phyloP scores from a whole-genome alignment of 2,329 filamentous ascomycete genomes.

The Chalaropsis ovoidea region DNA sequence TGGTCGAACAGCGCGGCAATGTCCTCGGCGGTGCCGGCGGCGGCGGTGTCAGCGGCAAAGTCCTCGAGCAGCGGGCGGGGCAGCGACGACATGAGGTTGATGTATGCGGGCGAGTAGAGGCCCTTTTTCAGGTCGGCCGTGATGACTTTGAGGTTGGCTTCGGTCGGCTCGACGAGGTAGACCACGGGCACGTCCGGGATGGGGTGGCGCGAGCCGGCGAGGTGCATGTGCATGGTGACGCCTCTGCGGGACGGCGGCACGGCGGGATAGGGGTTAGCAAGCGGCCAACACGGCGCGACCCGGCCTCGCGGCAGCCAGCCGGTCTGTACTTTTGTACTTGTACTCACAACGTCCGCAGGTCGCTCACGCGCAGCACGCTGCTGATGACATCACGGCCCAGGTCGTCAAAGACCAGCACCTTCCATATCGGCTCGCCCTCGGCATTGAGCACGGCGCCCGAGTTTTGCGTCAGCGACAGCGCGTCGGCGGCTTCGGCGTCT shows the following conservation, averaged over 20 bases:
- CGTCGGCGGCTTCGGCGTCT: constrained; percentile 53
- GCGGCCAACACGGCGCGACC: too few relatives aligned
- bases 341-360: constrained; percentile 62
- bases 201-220: constrained; percentile 54
- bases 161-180: constrained; percentile 85
- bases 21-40: constrained; percentile 73
- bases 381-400: constrained; percentile 89
- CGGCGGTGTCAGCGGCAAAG: constrained; percentile 78
- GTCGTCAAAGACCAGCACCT: constrained; percentile 91
- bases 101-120: constrained; percentile 84
- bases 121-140: constrained; percentile 76
- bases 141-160: constrained; percentile 69
- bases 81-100: constrained; percentile 94
- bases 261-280: neutral
- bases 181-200: constrained; percentile 95
- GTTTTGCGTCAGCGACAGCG: constrained; percentile 41
- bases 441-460: constrained; percentile 73
- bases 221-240: constrained; percentile 89
- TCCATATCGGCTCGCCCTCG: constrained; percentile 92
- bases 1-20: constrained; percentile 93
- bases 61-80: constrained; percentile 85
- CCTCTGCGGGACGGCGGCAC: constrained; percentile 37
- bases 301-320: neutral
- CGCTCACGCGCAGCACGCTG: constrained; percentile 87
- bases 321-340: neutral